A percentile compares a stretch with the other conserved stretches of the same genome.
Conservation (phyloP, 768 basidiomycete genomes). For the Antrodiella citrinella region DNA sequence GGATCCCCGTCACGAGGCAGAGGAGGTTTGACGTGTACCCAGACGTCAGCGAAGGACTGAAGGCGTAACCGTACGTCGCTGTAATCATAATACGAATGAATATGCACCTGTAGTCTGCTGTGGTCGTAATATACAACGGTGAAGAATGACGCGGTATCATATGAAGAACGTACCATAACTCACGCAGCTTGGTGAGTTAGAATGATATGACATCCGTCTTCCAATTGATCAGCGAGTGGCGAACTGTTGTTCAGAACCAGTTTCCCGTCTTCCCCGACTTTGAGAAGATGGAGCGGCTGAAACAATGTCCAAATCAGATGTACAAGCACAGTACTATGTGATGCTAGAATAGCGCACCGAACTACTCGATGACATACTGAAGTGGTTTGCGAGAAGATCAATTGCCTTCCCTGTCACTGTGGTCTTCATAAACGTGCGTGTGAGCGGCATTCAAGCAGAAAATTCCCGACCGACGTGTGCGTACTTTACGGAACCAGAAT, state of each 20-base stretch:
- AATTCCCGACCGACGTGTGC: conserved; percentile 4
- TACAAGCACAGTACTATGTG: conserved; percentile 2
- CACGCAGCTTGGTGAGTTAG: conserved; percentile 5
- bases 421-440: conserved; percentile 28
- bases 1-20: conserved; percentile 89
- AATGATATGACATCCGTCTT: conserved; percentile 38
- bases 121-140: too few relatives aligned
- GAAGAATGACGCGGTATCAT: too few relatives aligned
- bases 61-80: too few relatives aligned
- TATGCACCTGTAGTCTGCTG: too few relatives aligned
- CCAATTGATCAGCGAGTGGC: conserved; percentile 39
- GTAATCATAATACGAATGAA: too few relatives aligned
- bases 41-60: conserved; percentile 44
- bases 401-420: conserved; percentile 52
- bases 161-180: too few relatives aligned
- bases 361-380: conserved; percentile 25
- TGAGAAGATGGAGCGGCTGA: conserved; percentile 37
- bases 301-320: background rate
- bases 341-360: conserved; percentile 24
- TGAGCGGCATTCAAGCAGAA: background rate
- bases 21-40: conserved; percentile 89
- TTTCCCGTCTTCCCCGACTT: conserved; percentile 18
- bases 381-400: conserved; percentile 40
- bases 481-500: conserved; percentile 72
- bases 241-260: conserved; percentile 37